Base-by-base conservation (phyloP, 2,329 filamentous ascomycete genomes). In the Cordyceps farinosa region DNA sequence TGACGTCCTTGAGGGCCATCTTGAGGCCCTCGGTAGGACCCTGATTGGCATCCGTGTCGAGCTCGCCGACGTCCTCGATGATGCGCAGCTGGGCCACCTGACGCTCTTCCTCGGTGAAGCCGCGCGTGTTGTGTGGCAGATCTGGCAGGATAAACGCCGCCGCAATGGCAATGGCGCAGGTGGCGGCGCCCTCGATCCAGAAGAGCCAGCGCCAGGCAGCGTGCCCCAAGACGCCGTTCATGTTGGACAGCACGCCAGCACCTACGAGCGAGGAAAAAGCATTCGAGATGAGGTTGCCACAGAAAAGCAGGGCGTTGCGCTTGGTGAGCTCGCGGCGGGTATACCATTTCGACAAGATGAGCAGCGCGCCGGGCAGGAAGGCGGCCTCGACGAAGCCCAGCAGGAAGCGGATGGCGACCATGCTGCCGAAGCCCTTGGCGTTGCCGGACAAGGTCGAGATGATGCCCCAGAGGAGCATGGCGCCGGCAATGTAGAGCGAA, bases 341-440 rank as follows among this genome's bases (percentile, higher is more conserved):
- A 72, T 90, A 90, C 82, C 86, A 90, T 67, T 87, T 86, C 0
- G 84, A 86, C 27, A 89, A 78, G 52, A 88, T 84, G 50, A 88
- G 78, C 11, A 89, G 78, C 0, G 84, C 84, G 48, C 87, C 87
- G 0, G 87, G 87, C 32, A 88, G 76, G 71, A 88, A 88, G 1
- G 86, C 85, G 0, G 87, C 87, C 71, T 88, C 86, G 56, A 87
- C 75, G 65, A 86, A 85, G 3, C 86, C 86, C 0, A 88, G 73
- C 68, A 86, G 81, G 71, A 87, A 87, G 5, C 86, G 82, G 34
- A 80, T 79, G 10, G 77, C 71, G 2, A 88, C 78, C 75, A 88
- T 80, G 66, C 81, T 81, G 5, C 75, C 75, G 65, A 85, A 87
- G 68, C 76, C 81, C 13, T 79, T 72, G 0, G 79, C 81, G 29